These are phyloP conservation scores for Camillea tinctor DNA, from an alignment of 2,329 filamentous ascomycete genomes.

Conservation along the genomic window DNA sequence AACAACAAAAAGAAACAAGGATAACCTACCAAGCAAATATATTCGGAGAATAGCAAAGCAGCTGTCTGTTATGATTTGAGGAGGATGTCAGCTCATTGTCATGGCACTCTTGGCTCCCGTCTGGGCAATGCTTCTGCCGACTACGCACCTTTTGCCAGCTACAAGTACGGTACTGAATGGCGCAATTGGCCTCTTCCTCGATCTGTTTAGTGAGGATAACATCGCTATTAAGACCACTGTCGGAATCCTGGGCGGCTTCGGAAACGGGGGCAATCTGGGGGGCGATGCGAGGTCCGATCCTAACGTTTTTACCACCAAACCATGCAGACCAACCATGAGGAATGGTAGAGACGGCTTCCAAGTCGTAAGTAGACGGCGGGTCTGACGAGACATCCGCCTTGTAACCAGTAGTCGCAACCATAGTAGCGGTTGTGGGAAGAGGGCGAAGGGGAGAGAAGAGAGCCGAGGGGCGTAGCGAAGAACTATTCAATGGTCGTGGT, in stretches of 20 bases:
- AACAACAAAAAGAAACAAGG: not conserved
- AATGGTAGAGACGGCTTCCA: conserved; percentile 52
- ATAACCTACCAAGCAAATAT: conserved; percentile 71
- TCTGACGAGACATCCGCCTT: conserved; percentile 25
- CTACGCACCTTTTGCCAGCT: conserved; percentile 78
- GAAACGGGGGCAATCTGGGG: conserved; percentile 35
- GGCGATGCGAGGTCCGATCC: conserved; percentile 52
- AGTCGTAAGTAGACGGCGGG: conserved; percentile 26
- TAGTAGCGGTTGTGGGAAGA: not conserved
- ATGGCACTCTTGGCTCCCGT: conserved; percentile 14
- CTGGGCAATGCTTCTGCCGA: conserved; percentile 4
- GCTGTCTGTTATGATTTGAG: conserved; percentile 61
- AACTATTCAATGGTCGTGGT: too few relatives aligned
- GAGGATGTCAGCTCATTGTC: not conserved
- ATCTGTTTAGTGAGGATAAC: conserved; percentile 65
- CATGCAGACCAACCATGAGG: conserved; percentile 34
- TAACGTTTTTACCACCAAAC: conserved; percentile 40
- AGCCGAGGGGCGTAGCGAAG: too few relatives aligned
- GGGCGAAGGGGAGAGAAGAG: too few relatives aligned
- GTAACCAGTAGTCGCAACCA: conserved; percentile 4
- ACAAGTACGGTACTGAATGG: conserved; percentile 90
- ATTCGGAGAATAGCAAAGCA: conserved; percentile 87
- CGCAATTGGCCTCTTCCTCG: conserved; percentile 71
- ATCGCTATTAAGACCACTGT: conserved; percentile 46
- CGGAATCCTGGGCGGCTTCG: conserved; percentile 32